Percentiles rank a stretch among this genome's conserved stretches.
These are phyloP conservation scores for Aureobasidium namibiae DNA, from an alignment of 2,329 filamentous ascomycete species.

Conservation along the genomic window DNA sequence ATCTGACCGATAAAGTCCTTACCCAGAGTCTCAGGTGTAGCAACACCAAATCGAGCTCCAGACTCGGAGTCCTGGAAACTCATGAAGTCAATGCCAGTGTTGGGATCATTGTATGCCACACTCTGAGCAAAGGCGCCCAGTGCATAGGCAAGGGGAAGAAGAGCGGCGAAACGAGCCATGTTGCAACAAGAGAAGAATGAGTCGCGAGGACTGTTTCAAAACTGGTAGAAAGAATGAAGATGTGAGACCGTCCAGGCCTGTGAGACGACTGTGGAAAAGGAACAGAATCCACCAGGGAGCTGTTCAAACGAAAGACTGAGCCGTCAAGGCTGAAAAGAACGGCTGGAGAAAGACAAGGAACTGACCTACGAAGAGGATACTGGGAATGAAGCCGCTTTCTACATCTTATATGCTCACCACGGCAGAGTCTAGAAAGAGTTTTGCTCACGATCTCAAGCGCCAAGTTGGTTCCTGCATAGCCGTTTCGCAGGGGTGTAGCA, in stretches of 20 bases:
- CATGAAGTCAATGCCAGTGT: conserved; percentile 41
- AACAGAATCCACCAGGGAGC: conserved; percentile 3
- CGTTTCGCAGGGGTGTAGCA: conserved; percentile 5
- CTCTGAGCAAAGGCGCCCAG: conserved; percentile 13
- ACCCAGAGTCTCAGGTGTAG: conserved; percentile 39
- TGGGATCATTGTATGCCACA: conserved; percentile 32
- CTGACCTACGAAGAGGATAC: neutral
- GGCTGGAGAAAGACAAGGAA: neutral
- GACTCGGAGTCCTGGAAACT: conserved; percentile 31
- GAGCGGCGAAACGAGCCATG: conserved; percentile 14
- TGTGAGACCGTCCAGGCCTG: conserved; percentile 14
- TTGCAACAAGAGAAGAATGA: neutral
- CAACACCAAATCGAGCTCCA: conserved; percentile 43
- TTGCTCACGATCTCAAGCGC: neutral
- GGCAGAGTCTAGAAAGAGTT: neutral
- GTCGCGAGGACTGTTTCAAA: neutral
- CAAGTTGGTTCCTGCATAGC: conserved; percentile 7
- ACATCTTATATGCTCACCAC: neutral
- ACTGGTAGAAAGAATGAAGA: neutral
- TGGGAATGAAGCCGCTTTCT: neutral
- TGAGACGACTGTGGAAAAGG: conserved; percentile 4
- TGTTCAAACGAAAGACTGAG: conserved; percentile 2
- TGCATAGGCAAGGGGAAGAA: conserved; percentile 11
- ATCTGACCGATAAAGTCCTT: conserved; percentile 50
- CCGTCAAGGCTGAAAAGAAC: conserved; percentile 14